Conservation (phyloP, 345 rosid species). For the Iberis pinnata region DNA sequence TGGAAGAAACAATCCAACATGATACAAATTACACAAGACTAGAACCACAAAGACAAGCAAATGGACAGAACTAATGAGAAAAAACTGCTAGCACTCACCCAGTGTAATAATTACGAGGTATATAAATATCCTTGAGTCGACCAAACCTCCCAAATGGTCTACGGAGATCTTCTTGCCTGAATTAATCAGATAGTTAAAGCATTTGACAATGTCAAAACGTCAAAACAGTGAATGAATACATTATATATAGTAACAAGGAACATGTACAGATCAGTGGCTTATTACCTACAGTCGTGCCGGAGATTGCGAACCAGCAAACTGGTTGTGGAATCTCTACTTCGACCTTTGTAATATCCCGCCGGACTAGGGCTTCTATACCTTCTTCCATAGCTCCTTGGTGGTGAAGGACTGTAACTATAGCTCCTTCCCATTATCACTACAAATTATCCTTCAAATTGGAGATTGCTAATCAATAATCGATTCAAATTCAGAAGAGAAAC, state of each 20-base stretch:
- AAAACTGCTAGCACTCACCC: slow-evolving; percentile 43
- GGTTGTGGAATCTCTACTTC: slow-evolving; percentile 72
- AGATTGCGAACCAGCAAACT: slow-evolving; percentile 95
- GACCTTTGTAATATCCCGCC: slow-evolving; percentile 46
- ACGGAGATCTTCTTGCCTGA: slow-evolving; percentile 78
- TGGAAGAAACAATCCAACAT: slow-evolving; percentile 25
- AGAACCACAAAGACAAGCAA: slow-evolving; percentile 1
- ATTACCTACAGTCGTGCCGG: slow-evolving; percentile 84
- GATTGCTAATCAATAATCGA: too few relatives aligned
- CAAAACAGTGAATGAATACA: background rate
- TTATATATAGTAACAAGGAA: too few relatives aligned
- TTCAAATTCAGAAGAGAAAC: slow-evolving; percentile 2
- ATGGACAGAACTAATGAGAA: background rate
- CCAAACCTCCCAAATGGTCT: slow-evolving; percentile 78
- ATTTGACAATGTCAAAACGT: background rate
- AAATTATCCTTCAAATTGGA: too few relatives aligned
- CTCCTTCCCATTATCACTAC: slow-evolving; percentile 47
- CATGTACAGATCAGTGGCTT: background rate
- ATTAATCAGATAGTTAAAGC: background rate
- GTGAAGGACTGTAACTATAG: slow-evolving; percentile 84
- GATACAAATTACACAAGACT: background rate
- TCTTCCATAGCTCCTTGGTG: slow-evolving; percentile 59
- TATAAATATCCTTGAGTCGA: slow-evolving; percentile 70
- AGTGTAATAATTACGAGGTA: slow-evolving; percentile 85
- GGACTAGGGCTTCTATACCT: slow-evolving; percentile 68